Base-by-base conservation (phyloP, 1,139 yeast species). In the Nakaseomyces delphensis region DNA sequence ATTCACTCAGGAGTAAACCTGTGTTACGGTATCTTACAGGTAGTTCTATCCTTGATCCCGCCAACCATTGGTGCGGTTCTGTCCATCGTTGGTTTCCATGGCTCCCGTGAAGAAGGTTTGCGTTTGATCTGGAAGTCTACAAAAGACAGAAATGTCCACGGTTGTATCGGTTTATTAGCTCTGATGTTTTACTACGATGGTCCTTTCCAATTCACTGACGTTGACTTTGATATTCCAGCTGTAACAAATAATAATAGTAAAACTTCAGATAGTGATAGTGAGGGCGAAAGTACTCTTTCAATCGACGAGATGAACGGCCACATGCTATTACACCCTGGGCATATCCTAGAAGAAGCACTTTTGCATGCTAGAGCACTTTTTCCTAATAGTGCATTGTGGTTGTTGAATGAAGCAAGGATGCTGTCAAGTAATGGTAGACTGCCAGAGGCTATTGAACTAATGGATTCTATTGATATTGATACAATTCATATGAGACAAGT, bases 361-460 rank as follows among this genome's bases (percentile, higher is more conserved):
- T 54, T 73, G 24, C 76, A 75, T 52, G 84, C 87, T 0, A 70
- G 95, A 46, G 76, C 76, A 3, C 65, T 78, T 41, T 91, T 87
- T 62, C 95, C 96, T 2, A 78, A 83, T 51, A 87, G 93, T 57
- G 95, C 95, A 1, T 68, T 91, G 40, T 91, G 98, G 98, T 68
- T 85, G 30, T 69, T 89, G 39, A 96, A 87, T 63, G 93, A 85
- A 60, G 93, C 95, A 0, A 73, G 96, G 48, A 79, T 84, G 76
- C 69, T 83, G 29, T 89, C 95, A 1, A 74, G 85, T 1, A 76
- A 80, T 48, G 95, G 95, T 16, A 69, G 83, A 46, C 63, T 86
- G 30, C 67, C 65, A 13, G 76, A 74, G 49, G 95, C 96, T 1
- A 74, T 84, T 11, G 67, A 68, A 13, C 62, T 82, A 39, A 80